A percentile compares a stretch with the other conserved stretches of the same genome.
phyloP scores from a whole-genome alignment of 306 rosid species.

The Rosa rugosa region DNA sequence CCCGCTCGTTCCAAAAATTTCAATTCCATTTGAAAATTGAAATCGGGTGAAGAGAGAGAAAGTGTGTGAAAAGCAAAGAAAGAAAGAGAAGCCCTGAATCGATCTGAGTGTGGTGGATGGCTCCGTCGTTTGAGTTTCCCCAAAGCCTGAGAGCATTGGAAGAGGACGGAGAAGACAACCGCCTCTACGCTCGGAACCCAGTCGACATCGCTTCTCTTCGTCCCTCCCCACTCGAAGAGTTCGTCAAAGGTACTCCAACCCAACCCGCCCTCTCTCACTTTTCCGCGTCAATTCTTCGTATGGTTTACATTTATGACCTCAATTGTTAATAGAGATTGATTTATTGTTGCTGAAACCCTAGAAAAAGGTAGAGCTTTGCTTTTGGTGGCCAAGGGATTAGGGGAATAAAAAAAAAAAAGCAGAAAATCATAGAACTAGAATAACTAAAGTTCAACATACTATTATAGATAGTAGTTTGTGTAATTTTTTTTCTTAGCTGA shows the following conservation, averaged over 20 bases:
- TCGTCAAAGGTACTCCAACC: constrained; percentile 71
- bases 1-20: constrained; percentile 28
- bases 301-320: neutral
- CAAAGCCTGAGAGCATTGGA: constrained; percentile 59
- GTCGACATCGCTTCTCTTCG: constrained; percentile 47
- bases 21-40: constrained; percentile 34
- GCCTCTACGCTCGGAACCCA: constrained; percentile 53
- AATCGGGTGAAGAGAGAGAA: neutral
- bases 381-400: neutral
- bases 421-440: neutral
- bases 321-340: neutral
- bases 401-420: neutral
- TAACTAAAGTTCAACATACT: too few relatives aligned
- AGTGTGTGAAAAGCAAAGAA: neutral
- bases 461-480: neutral
- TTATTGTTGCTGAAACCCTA: neutral
- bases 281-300: neutral
- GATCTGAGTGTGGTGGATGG: constrained; percentile 41
- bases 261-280: neutral
- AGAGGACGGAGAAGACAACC: constrained; percentile 54
- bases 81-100: neutral
- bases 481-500: neutral
- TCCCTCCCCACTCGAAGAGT: constrained; percentile 74
- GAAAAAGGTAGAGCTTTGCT: neutral
- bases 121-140: constrained; percentile 77